Conservation (phyloP, 1,139 yeast genomes). For the Yamadazyma trypodendri region DNA sequence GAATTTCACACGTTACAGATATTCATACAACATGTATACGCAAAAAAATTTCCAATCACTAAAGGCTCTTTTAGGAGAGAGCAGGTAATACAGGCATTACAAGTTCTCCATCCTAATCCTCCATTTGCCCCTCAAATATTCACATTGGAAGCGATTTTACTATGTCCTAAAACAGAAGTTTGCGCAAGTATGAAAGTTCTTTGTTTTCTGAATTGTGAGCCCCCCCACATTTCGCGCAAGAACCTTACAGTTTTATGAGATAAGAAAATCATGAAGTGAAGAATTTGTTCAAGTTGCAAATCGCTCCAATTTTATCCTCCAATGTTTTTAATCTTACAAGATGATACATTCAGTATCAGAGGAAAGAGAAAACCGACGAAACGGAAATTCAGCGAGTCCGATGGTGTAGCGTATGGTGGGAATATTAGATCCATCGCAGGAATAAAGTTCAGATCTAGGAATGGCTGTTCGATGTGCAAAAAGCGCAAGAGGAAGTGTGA, state of each 20-base stretch:
- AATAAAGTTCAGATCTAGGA: conserved; percentile 17
- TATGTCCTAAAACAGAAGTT: conserved; percentile 1
- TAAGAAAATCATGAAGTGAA: too few relatives aligned
- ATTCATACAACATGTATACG: too few relatives aligned
- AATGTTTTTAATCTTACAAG: conserved; percentile 15
- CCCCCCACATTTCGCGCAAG: too few relatives aligned
- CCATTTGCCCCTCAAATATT: too few relatives aligned
- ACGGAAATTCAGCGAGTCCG: conserved; percentile 5
- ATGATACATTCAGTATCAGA: conserved; percentile 10
- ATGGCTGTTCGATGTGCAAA: conserved; percentile 21
- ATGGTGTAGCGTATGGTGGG: neutral
- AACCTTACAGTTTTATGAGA: too few relatives aligned
- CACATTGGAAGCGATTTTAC: too few relatives aligned
- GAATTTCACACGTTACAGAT: neutral
- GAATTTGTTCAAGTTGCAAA: too few relatives aligned
- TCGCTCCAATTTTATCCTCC: neutral
- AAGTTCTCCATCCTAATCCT: too few relatives aligned
- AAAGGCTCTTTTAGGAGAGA: too few relatives aligned
- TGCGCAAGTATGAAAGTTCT: conserved; percentile 1
- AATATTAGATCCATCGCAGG: conserved; percentile 11
- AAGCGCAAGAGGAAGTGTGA: conserved; percentile 27
- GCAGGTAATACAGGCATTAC: too few relatives aligned
- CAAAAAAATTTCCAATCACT: too few relatives aligned
- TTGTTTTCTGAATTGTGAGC: too few relatives aligned
- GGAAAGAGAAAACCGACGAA: conserved; percentile 9